phyloP scores from a whole-genome alignment of 805 yeast species.

The Candida methanosorbosa region DNA sequence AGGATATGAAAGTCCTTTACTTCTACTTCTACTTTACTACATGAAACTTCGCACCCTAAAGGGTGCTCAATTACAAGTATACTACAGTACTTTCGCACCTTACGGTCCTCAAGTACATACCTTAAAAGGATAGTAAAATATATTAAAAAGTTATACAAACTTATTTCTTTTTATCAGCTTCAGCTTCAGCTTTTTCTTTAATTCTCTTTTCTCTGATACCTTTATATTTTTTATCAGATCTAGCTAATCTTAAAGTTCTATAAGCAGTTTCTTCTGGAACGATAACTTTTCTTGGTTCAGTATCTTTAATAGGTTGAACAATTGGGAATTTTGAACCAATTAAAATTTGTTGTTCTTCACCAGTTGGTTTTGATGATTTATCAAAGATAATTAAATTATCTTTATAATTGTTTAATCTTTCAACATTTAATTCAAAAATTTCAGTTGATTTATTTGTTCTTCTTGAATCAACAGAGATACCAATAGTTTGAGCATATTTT shows the following conservation, averaged over 20 bases:
- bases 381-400: conserved; percentile 94
- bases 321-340: conserved; percentile 85
- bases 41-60: too few relatives aligned
- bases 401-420: conserved; percentile 94
- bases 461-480: conserved; percentile 99
- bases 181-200: conserved; percentile 96
- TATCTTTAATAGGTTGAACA: conserved; percentile 64
- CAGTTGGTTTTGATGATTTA: conserved; percentile 69
- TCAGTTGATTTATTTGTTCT: conserved; percentile 97
- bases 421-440: conserved; percentile 90
- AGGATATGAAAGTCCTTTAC: too few relatives aligned
- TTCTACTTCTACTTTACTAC: too few relatives aligned
- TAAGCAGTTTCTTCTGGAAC: conserved; percentile 64
- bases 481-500: conserved; percentile 96
- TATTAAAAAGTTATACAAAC: conserved; percentile 8
- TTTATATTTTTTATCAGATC: conserved; percentile 86
- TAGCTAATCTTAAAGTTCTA: conserved; percentile 93
- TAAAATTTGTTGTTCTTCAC: conserved; percentile 70
- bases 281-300: conserved; percentile 85
- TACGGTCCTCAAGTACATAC: too few relatives aligned
- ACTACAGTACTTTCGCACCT: too few relatives aligned
- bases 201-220: conserved; percentile 99
- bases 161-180: conserved; percentile 98
- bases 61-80: too few relatives aligned
- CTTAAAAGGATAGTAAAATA: too few relatives aligned